Percentiles rank a stretch among this genome's conserved stretches.
Evolutionary conservation across 2,329 filamentous ascomycete genomes (phyloP).

Genomic region (Alternaria rosae): DNA sequence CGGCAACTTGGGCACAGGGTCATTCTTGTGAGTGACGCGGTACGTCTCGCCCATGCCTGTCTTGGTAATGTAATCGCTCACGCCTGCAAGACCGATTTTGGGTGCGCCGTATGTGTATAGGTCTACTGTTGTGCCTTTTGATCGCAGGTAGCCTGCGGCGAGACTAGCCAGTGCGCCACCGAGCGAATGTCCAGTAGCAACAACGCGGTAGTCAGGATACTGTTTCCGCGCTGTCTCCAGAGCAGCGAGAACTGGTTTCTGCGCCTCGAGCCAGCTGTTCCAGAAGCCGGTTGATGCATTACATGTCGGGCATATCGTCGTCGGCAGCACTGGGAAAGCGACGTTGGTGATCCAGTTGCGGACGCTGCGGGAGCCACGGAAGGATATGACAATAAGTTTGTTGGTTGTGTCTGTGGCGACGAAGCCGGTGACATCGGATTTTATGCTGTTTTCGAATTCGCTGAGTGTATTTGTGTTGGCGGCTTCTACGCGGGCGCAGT

Average conservation of each 20-base stretch:
- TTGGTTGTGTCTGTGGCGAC: slow-evolving; percentile 57
- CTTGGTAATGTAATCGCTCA: slow-evolving; percentile 62
- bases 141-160: slow-evolving; percentile 64
- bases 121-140: slow-evolving; percentile 57
- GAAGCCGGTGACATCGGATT: slow-evolving; percentile 57
- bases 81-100: slow-evolving; percentile 66
- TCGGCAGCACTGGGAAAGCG: slow-evolving; percentile 53
- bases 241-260: slow-evolving; percentile 51
- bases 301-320: slow-evolving; percentile 57
- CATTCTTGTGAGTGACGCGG: slow-evolving; percentile 71
- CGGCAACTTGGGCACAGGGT: slow-evolving; percentile 73
- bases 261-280: slow-evolving; percentile 65
- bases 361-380: slow-evolving; percentile 66
- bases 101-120: slow-evolving; percentile 74
- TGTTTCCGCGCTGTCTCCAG: slow-evolving; percentile 55
- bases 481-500: slow-evolving; percentile 58
- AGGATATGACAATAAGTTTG: slow-evolving; percentile 64
- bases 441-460: slow-evolving; percentile 56
- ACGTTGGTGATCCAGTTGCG: slow-evolving; percentile 69
- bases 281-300: slow-evolving; percentile 66
- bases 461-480: slow-evolving; percentile 55
- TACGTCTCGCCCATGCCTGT: slow-evolving; percentile 63
- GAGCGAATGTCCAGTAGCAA: slow-evolving; percentile 73
- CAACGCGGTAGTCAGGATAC: slow-evolving; percentile 62
- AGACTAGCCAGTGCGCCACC: slow-evolving; percentile 71